These are phyloP conservation scores for Lablab purpureus DNA, from an alignment of 306 rosid species.

Conservation along the genomic window DNA sequence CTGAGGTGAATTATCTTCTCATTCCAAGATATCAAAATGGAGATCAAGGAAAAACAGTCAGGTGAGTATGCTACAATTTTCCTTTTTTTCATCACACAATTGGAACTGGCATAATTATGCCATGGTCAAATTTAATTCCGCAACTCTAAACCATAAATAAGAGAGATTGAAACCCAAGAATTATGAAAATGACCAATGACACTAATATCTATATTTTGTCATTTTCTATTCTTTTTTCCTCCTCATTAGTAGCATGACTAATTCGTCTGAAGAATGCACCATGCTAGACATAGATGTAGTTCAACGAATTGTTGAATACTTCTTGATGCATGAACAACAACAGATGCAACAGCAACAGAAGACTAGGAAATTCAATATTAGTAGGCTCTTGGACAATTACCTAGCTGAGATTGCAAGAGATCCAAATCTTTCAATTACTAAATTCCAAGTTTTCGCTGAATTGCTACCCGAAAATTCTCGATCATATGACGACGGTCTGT, in stretches of 20 bases:
- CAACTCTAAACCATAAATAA: neutral
- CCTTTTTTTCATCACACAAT: neutral
- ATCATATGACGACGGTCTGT: constrained; percentile 81
- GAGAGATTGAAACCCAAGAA: constrained; percentile 1
- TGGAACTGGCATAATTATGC: constrained; percentile 18
- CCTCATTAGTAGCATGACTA: constrained; percentile 51
- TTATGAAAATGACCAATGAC: constrained; percentile 25
- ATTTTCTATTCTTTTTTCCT: constrained; percentile 4
- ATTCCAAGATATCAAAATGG: constrained; percentile 76
- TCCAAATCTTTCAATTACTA: constrained; percentile 79
- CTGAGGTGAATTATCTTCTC: constrained; percentile 81
- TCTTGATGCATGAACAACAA: constrained; percentile 86
- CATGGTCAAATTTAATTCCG: constrained; percentile 3
- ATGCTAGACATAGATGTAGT: constrained; percentile 82
- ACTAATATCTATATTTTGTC: constrained; percentile 40
- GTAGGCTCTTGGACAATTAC: constrained; percentile 90
- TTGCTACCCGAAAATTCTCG: constrained; percentile 82
- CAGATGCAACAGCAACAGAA: constrained; percentile 69
- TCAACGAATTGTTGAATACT: constrained; percentile 88
- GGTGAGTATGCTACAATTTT: constrained; percentile 61
- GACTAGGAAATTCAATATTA: constrained; percentile 66
- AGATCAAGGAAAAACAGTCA: constrained; percentile 61
- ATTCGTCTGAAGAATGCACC: constrained; percentile 66
- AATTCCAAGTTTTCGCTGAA: constrained; percentile 88
- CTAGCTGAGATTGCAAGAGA: constrained; percentile 92